Conservation (phyloP, 345 rosid genomes). For the Geranium brycei region DNA sequence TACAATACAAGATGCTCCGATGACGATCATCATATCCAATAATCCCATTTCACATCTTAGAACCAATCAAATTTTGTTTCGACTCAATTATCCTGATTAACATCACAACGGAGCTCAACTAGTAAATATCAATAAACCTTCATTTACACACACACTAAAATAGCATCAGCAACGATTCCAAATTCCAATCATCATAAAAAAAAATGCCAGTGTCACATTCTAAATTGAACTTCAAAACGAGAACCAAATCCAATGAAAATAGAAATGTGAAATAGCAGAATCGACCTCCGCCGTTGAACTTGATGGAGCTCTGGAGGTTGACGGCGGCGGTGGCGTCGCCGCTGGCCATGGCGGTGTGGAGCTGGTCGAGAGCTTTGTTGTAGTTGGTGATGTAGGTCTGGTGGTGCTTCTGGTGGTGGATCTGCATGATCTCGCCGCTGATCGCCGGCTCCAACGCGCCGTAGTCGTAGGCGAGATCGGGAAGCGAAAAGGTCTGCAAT, state of each 20-base stretch:
- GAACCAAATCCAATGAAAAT: background rate
- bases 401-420: conserved; percentile 97
- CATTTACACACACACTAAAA: no score
- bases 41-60: no score
- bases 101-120: background rate
- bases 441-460: conserved; percentile 84
- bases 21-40: no score
- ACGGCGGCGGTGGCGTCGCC: conserved; percentile 58
- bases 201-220: background rate
- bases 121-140: no score
- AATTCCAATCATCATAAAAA: background rate
- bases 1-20: no score
- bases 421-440: conserved; percentile 87
- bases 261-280: no score
- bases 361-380: conserved; percentile 78
- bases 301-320: conserved; percentile 75
- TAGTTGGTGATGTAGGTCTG: conserved; percentile 74
- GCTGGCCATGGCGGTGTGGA: conserved; percentile 45
- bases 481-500: conserved; percentile 60
- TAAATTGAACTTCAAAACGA: background rate
- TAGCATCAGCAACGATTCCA: no score
- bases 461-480: conserved; percentile 85
- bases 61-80: no score
- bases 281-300: conserved; percentile 92
- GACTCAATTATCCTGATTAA: no score